These are phyloP conservation scores for Leccinum aurantiacum DNA, from an alignment of 768 basidiomycete genomes.

Conservation along the genomic window DNA sequence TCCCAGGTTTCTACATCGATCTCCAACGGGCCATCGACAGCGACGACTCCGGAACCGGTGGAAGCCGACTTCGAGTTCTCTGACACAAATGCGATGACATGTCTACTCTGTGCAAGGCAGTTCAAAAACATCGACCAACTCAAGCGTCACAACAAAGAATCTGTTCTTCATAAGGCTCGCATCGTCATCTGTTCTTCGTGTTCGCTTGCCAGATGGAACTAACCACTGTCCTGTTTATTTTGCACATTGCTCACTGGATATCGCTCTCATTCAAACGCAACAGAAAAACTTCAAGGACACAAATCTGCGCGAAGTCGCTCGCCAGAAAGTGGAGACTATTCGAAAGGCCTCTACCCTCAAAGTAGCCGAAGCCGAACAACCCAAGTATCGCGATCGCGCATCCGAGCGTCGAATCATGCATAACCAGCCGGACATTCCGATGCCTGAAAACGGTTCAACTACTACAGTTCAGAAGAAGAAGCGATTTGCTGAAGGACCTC, in stretches of 20 bases:
- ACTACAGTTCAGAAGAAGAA: slow-evolving; percentile 40
- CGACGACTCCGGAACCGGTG: slow-evolving; percentile 39
- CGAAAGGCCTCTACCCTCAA: slow-evolving; percentile 36
- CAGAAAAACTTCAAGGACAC: slow-evolving; percentile 87
- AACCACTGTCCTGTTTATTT: slow-evolving; percentile 26
- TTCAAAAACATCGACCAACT: slow-evolving; percentile 89
- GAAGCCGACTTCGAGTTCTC: slow-evolving; percentile 81
- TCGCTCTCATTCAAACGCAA: slow-evolving; percentile 11
- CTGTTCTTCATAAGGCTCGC: slow-evolving; percentile 91
- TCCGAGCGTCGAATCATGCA: slow-evolving; percentile 87
- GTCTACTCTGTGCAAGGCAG: slow-evolving; percentile 89
- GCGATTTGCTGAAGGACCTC: slow-evolving; percentile 53
- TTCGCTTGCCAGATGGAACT: slow-evolving; percentile 30
- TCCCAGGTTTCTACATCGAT: slow-evolving; percentile 9
- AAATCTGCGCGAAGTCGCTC: slow-evolving; percentile 69
- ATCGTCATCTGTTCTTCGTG: slow-evolving; percentile 35
- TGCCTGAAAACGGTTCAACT: slow-evolving; percentile 47
- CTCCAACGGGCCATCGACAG: slow-evolving; percentile 25
- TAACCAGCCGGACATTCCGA: slow-evolving; percentile 86
- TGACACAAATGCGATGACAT: slow-evolving; percentile 71
- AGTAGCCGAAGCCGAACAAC: slow-evolving; percentile 44
- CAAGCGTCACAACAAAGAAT: slow-evolving; percentile 88
- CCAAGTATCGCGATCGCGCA: slow-evolving; percentile 95
- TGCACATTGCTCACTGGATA: slow-evolving; percentile 6
- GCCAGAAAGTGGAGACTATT: slow-evolving; percentile 56